These are phyloP conservation scores for Dittrichia graveolens DNA, from an alignment of 129 eudicot genomes.

Conservation along the genomic window DNA sequence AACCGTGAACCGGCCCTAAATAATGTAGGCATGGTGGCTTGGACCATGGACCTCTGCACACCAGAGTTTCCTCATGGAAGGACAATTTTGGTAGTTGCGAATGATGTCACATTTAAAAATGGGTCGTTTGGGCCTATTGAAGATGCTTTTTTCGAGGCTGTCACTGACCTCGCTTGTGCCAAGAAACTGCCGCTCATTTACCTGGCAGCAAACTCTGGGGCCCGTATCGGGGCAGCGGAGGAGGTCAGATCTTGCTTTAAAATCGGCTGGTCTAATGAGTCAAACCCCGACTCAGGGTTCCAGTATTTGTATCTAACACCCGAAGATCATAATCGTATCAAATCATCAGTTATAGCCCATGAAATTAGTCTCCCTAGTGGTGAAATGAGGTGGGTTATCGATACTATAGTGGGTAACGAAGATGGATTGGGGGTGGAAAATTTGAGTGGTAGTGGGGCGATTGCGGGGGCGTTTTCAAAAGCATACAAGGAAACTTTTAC, in stretches of 20 bases:
- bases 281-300: conserved; percentile 82
- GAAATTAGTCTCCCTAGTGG: conserved; percentile 64
- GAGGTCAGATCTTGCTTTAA: conserved; percentile 90
- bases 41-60: conserved; percentile 92
- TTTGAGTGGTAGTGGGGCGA: conserved; percentile 96
- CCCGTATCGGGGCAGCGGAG: conserved; percentile 97
- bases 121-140: conserved; percentile 98
- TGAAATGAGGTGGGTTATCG: conserved; percentile 81
- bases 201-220: conserved; percentile 97
- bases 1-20: conserved; percentile 81
- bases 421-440: conserved; percentile 98
- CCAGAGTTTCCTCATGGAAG: conserved; percentile 95
- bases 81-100: conserved; percentile 72
- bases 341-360: conserved; percentile 84
- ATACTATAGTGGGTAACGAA: conserved; percentile 87
- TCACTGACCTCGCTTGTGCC: conserved; percentile 77
- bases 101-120: conserved; percentile 88
- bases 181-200: conserved; percentile 86
- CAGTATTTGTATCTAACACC: conserved; percentile 87
- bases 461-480: conserved; percentile 89
- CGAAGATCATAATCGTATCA: conserved; percentile 64
- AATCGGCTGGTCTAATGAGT: conserved; percentile 96
- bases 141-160: conserved; percentile 92
- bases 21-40: conserved; percentile 98
- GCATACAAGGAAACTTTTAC: conserved; percentile 94